Evolutionary conservation across 441 rosid genomes (phyloP).

Genomic region (Brassica balearica): DNA sequence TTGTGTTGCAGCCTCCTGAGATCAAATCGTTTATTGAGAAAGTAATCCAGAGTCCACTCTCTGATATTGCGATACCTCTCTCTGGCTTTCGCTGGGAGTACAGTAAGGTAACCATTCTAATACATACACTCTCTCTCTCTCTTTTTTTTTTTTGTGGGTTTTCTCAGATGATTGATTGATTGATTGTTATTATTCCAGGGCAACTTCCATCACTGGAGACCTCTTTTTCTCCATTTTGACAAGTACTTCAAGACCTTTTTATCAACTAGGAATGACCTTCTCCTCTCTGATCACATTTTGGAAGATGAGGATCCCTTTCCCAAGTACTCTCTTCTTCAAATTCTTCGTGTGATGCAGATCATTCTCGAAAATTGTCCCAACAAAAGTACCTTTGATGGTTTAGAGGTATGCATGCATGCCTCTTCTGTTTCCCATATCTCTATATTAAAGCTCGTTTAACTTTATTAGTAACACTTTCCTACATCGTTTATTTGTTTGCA

Average conservation of each 20-base stretch:
- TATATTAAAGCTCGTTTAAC: constrained; percentile 11
- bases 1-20: constrained; percentile 71
- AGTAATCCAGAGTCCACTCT: constrained; percentile 96
- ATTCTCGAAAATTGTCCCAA: constrained; percentile 94
- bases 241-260: constrained; percentile 86
- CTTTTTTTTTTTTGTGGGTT: background rate
- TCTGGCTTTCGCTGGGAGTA: constrained; percentile 98
- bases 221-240: constrained; percentile 92
- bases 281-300: constrained; percentile 71
- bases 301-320: constrained; percentile 85
- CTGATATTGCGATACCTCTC: constrained; percentile 97
- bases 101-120: constrained; percentile 56
- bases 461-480: background rate
- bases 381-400: constrained; percentile 92
- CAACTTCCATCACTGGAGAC: constrained; percentile 99
- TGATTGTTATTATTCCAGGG: constrained; percentile 58
- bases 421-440: constrained; percentile 16
- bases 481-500: constrained; percentile 45
- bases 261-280: constrained; percentile 83
- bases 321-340: constrained; percentile 81
- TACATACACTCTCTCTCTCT: no score
- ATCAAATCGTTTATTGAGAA: constrained; percentile 90
- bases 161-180: constrained; percentile 43
- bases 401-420: constrained; percentile 91
- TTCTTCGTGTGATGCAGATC: constrained; percentile 89